Conservation (phyloP, 306 rosid genomes). For the Geum urbanum region DNA sequence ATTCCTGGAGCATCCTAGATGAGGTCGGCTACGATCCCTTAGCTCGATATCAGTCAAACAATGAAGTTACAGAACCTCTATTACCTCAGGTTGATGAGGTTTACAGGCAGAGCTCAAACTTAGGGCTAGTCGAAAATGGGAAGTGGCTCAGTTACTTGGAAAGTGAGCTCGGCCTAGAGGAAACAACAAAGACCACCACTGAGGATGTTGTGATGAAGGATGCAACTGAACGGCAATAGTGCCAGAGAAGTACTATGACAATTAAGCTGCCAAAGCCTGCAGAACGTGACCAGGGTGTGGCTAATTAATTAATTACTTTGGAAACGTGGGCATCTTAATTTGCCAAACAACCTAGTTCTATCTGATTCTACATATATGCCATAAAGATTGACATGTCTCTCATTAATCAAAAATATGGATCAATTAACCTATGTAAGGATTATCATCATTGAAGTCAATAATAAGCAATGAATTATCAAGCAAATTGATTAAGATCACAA, state of each 20-base stretch:
- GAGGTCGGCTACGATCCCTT: conserved; percentile 6
- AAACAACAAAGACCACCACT: conserved; percentile 8
- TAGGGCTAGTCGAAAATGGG: conserved; percentile 30
- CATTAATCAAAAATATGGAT: too few relatives aligned
- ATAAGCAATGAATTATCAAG: too few relatives aligned
- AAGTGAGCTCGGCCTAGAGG: conserved; percentile 52
- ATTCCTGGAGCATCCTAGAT: conserved; percentile 65
- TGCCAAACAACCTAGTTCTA: conserved; percentile 24
- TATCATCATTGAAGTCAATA: too few relatives aligned
- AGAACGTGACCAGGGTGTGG: conserved; percentile 25
- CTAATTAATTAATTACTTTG: conserved; percentile 10
- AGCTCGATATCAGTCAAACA: conserved; percentile 25
- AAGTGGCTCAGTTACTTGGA: conserved; percentile 53
- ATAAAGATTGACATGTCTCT: too few relatives aligned
- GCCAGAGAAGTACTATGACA: conserved; percentile 26
- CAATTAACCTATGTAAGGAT: too few relatives aligned
- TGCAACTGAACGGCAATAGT: conserved; percentile 25
- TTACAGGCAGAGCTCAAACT: conserved; percentile 22
- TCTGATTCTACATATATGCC: too few relatives aligned
- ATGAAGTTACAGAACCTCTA: conserved; percentile 20
- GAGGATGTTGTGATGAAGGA: conserved; percentile 9
- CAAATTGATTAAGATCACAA: too few relatives aligned
- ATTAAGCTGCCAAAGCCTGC: conserved; percentile 21
- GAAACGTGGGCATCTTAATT: conserved; percentile 32
- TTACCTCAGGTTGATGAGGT: neutral